Conservation (phyloP, 768 basidiomycete species). For the Tulasnella sp. region DNA sequence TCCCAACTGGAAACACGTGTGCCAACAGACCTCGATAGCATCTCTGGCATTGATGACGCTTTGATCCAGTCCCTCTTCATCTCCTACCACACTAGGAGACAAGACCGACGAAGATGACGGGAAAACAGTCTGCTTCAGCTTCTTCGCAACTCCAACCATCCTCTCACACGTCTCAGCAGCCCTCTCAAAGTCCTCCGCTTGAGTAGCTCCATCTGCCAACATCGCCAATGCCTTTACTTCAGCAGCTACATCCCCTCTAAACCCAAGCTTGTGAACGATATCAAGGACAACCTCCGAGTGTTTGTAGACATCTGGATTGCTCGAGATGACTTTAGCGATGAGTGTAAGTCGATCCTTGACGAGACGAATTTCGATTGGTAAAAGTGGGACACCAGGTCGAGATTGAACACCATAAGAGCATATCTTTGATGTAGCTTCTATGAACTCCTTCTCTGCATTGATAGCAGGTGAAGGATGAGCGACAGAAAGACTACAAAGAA, state of each 20-base stretch:
- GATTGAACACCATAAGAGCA: slow-evolving; percentile 82
- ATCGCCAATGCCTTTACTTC: slow-evolving; percentile 77
- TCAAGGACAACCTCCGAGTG: slow-evolving; percentile 88
- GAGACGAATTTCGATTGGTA: slow-evolving; percentile 87
- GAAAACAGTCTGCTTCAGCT: not conserved
- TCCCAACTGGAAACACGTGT: slow-evolving; percentile 77
- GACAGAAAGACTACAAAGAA: slow-evolving; percentile 54
- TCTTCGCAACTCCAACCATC: slow-evolving; percentile 32
- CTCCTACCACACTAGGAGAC: no score
- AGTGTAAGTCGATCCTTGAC: slow-evolving; percentile 79
- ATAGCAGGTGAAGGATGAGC: slow-evolving; percentile 50
- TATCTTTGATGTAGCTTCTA: slow-evolving; percentile 92
- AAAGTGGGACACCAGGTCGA: slow-evolving; percentile 58
- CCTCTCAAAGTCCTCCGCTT: slow-evolving; percentile 60
- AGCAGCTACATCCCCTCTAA: slow-evolving; percentile 51
- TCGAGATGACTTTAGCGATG: slow-evolving; percentile 74
- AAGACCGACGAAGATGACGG: slow-evolving; percentile 1
- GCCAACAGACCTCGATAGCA: slow-evolving; percentile 78
- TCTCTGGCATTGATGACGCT: slow-evolving; percentile 8
- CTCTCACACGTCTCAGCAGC: slow-evolving; percentile 59
- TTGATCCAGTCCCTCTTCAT: not conserved
- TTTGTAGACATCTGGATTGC: slow-evolving; percentile 76
- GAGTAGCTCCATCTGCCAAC: slow-evolving; percentile 78
- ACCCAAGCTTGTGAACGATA: slow-evolving; percentile 79
- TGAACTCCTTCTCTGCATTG: slow-evolving; percentile 70